phyloP scores from a whole-genome alignment of 768 basidiomycete species.

The Russula sp. region DNA sequence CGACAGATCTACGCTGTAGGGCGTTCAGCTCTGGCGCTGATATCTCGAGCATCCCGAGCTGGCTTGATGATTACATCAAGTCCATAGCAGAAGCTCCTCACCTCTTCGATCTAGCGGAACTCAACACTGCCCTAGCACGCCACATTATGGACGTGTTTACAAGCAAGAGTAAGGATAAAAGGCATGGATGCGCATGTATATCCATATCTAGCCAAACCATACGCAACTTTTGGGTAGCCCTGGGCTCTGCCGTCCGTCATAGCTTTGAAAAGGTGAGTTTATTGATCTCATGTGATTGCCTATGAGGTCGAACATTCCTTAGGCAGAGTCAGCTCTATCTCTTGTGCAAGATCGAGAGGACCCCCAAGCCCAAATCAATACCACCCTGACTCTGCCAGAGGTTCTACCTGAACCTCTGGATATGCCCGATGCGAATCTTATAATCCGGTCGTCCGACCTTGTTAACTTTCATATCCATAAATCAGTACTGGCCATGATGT shows the following conservation, averaged over 20 bases:
- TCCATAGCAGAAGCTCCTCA: not conserved
- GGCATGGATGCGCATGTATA: not conserved
- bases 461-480: slow-evolving; percentile 1
- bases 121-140: not conserved
- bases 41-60: not conserved
- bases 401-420: not conserved
- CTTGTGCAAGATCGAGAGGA: not conserved
- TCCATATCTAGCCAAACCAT: too few relatives aligned
- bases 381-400: too few relatives aligned
- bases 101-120: not conserved
- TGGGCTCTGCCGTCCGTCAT: not conserved
- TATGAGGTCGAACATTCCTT: not conserved
- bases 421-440: not conserved
- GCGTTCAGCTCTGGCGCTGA: too few relatives aligned
- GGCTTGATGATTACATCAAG: not conserved
- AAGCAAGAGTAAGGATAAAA: too few relatives aligned
- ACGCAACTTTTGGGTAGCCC: not conserved
- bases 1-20: too few relatives aligned
- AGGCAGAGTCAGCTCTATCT: not conserved
- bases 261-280: not conserved
- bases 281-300: too few relatives aligned
- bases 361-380: not conserved
- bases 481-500: not conserved
- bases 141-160: not conserved
- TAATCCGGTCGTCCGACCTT: not conserved